Conservation (phyloP, 2,329 filamentous ascomycete genomes). For the Falciphora oryzae region DNA sequence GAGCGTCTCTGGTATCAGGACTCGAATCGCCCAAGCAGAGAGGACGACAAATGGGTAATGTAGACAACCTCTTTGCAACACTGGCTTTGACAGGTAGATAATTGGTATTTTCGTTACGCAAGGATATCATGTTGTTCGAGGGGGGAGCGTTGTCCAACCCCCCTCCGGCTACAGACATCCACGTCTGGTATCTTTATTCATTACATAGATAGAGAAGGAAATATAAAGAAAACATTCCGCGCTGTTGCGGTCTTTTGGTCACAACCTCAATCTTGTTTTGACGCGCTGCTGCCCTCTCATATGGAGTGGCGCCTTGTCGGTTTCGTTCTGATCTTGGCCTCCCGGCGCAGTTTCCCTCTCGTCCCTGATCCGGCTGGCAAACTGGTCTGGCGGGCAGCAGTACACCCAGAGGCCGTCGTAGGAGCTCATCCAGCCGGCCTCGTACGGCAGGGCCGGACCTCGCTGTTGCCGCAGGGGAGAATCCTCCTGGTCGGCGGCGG, state of each 20-base stretch:
- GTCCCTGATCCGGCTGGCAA: not conserved
- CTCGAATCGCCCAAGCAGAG: not conserved
- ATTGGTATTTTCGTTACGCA: too few species aligned
- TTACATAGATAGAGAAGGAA: not conserved
- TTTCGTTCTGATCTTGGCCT: not conserved
- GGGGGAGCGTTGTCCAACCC: too few species aligned
- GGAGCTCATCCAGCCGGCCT: not conserved
- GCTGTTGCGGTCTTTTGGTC: not conserved
- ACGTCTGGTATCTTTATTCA: not conserved
- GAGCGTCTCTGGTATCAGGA: not conserved
- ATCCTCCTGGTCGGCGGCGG: not conserved
- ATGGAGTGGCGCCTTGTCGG: not conserved
- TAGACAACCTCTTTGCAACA: too few species aligned
- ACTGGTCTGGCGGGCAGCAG: slow-evolving; percentile 5
- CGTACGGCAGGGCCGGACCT: not conserved
- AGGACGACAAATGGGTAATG: too few species aligned
- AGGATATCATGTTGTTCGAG: too few species aligned
- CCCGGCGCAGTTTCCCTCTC: not conserved
- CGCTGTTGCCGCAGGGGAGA: not conserved
- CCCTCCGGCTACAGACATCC: too few species aligned
- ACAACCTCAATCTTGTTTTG: not conserved
- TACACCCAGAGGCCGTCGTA: not conserved
- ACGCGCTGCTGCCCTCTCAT: not conserved
- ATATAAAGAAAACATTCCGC: not conserved
- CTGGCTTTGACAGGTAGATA: too few species aligned